phyloP scores from a whole-genome alignment of 2,329 filamentous ascomycete species.

The Colletotrichum sp. region DNA sequence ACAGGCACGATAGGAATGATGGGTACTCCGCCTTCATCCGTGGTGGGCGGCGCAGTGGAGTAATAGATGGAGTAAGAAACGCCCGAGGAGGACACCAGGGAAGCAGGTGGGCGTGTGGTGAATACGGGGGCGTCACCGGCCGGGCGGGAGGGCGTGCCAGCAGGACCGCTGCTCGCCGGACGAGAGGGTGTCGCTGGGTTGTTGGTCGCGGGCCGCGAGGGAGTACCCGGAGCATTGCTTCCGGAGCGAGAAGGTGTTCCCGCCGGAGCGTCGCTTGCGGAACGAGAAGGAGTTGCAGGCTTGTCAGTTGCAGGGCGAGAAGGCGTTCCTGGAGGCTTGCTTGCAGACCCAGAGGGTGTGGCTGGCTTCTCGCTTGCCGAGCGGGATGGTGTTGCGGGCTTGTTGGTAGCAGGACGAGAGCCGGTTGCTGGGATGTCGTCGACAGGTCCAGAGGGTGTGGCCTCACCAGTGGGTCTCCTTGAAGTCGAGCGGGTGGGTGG shows the following conservation, averaged over 20 bases:
- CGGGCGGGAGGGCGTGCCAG: background rate
- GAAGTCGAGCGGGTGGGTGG: background rate
- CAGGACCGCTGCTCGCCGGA: background rate
- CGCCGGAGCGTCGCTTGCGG: background rate
- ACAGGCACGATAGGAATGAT: background rate
- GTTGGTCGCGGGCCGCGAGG: background rate
- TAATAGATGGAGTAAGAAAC: background rate
- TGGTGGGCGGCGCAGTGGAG: background rate
- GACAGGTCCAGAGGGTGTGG: background rate
- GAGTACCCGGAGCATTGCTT: background rate
- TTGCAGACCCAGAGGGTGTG: background rate
- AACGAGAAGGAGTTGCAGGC: background rate
- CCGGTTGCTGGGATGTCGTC: background rate
- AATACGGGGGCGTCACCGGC: background rate
- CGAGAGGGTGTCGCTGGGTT: background rate
- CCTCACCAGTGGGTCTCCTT: background rate
- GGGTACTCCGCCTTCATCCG: background rate
- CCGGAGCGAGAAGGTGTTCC: background rate
- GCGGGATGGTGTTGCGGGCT: background rate
- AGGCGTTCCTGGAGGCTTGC: background rate
- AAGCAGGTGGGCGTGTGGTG: background rate
- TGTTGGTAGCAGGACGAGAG: background rate
- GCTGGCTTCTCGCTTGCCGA: background rate
- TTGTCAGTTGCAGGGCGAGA: background rate
- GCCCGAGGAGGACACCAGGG: background rate